Base-by-base conservation (phyloP, 441 rosid genomes). In the Gossypium schwendimanii region DNA sequence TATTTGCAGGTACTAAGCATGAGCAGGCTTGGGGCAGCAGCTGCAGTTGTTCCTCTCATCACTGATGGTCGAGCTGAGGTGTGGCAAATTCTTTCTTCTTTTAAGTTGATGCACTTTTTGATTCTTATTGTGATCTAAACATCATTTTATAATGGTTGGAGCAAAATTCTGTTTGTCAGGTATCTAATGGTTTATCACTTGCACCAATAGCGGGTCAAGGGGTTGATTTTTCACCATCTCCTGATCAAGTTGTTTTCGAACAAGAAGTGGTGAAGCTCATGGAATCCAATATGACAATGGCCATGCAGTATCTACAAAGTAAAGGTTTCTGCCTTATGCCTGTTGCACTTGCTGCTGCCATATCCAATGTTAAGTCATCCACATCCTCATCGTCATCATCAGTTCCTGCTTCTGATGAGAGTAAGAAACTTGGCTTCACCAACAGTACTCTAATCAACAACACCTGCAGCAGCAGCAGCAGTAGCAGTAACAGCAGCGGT, bases 281-380 rank as follows among this genome's bases (percentile, higher is more conserved):
- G 88, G 91, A 87, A 74, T 77, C 87, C 58, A 70, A 82, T 58
- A 59, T 84, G 75, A 80, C 80, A 28, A 62, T 65, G 67, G 91
- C 89, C 31, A 79, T 84, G 78, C 89, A 85, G 26, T 79, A 82
- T 78, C 87, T 87, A 63, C 86, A 87, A 61, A 78, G 84, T 77
- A 84, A 83, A 81, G 91, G 89, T 23, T 81, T 87, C 36, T 87
- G 88, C 81, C 88, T 85, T 73, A 85, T 87, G 87, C 88, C 89
- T 4, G 75, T 83, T 6, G 76, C 87, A 52, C 80, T 84, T 0
- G 87, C 89, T 24, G 17, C 77, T 4, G 80, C 88, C 61, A 85
- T 85, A 61, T 73, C 87, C 47, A 63, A 60, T 15, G 82, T 73
- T 21, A 86, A 82, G 75, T 72, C 82, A 49, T 50, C 28, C 0